phyloP scores from a whole-genome alignment of 495 filamentous ascomycete species.

The Penicillium mononematosum region DNA sequence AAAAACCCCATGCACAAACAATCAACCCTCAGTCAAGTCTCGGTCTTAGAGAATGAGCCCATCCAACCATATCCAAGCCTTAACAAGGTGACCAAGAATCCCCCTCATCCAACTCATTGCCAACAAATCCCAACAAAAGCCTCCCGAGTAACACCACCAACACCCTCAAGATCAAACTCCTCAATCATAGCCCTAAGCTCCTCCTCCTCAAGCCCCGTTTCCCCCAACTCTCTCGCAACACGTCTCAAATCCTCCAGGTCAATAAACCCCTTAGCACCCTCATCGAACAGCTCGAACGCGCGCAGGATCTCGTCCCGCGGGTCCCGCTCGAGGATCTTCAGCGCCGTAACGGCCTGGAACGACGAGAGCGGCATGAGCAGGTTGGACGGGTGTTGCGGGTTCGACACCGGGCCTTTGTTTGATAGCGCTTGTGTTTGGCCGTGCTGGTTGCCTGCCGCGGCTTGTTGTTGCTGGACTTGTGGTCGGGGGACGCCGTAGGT shows the following conservation, averaged over 20 bases:
- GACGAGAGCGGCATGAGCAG: slow-evolving; percentile 69
- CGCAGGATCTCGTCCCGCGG: slow-evolving; percentile 88
- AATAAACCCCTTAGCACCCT: slow-evolving; percentile 77
- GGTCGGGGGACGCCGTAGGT: slow-evolving; percentile 65
- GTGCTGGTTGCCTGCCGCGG: slow-evolving; percentile 18
- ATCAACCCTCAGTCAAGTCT: not conserved
- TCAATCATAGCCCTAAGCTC: slow-evolving; percentile 95
- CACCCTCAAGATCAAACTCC: slow-evolving; percentile 94
- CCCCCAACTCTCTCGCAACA: slow-evolving; percentile 87
- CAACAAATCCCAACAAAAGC: slow-evolving; percentile 85
- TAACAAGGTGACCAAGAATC: not conserved
- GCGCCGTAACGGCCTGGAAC: slow-evolving; percentile 77
- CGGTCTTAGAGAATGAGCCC: not conserved
- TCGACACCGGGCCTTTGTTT: slow-evolving; percentile 29
- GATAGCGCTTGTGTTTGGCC: slow-evolving; percentile 15
- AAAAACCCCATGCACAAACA: slow-evolving; percentile 19
- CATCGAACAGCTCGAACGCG: slow-evolving; percentile 88
- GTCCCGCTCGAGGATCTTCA: slow-evolving; percentile 76
- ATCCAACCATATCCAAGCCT: not conserved
- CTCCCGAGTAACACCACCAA: slow-evolving; percentile 83
- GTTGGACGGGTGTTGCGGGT: slow-evolving; percentile 50
- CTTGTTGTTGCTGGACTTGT: slow-evolving; percentile 45
- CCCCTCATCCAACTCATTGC: slow-evolving; percentile 34
- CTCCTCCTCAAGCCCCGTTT: slow-evolving; percentile 84
- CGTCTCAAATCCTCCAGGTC: slow-evolving; percentile 78